phyloP scores from a whole-genome alignment of 306 rosid species.

The Quercus mongolica region DNA sequence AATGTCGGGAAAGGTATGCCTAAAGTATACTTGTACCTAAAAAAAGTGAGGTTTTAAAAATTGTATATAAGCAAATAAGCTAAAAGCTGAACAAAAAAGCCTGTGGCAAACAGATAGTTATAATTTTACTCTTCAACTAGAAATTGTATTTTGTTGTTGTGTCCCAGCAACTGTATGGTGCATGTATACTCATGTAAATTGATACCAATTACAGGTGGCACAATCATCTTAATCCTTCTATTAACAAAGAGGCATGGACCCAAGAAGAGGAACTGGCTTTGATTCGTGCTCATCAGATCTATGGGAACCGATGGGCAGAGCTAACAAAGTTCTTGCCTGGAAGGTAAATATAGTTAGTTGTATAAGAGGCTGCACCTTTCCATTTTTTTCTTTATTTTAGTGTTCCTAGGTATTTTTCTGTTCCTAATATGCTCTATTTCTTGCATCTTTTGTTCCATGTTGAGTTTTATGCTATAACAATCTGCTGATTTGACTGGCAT shows the following conservation, averaged over 20 bases:
- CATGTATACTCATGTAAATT: conserved; percentile 12
- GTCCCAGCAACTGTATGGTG: not conserved
- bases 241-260: conserved; percentile 99
- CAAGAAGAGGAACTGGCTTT: conserved; percentile 94
- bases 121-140: not conserved
- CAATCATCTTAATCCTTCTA: conserved; percentile 94
- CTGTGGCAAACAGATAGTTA: not conserved
- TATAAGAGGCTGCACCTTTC: conserved; percentile 1
- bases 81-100: too few relatives aligned
- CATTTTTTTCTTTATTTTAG: conserved; percentile 3
- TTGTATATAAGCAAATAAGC: too few relatives aligned
- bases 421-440: not conserved
- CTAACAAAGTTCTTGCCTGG: conserved; percentile 89
- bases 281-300: conserved; percentile 85
- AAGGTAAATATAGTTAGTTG: conserved; percentile 48
- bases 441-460: not conserved
- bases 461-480: not conserved
- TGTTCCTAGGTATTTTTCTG: not conserved
- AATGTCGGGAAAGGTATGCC: conserved; percentile 97
- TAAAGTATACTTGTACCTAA: not conserved
- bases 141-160: not conserved
- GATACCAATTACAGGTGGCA: conserved; percentile 74
- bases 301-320: conserved; percentile 99
- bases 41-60: too few relatives aligned
- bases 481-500: not conserved